Evolutionary conservation across 805 yeast genomes (phyloP), one percentile per base, ranked within the genome.

Genomic region (Lipomyces sp.): DNA sequence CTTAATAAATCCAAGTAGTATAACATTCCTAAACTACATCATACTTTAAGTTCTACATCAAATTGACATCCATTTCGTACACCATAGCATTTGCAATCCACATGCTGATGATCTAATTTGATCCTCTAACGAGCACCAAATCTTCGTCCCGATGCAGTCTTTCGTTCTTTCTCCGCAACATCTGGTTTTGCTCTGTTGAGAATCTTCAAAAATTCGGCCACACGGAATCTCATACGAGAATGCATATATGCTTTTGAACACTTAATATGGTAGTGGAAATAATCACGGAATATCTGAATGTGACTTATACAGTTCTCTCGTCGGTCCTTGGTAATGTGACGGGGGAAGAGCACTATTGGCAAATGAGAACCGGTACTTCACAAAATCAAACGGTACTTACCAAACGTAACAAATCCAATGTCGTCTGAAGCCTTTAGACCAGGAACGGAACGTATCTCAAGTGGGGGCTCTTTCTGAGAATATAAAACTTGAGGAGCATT

Each of bases 191-290:
- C 99, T 76, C 99, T 86, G 81, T 95, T 95, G 80, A 95, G 86
- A 39, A 95, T 94, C 83, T 95, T 95, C 76, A 93, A 85, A 82
- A 93, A 95, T 74, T 96, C 95, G 73, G 90, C 88, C 32, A 95
- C 98, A 75, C 99, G 86, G 80, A 83, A 91, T 79, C 99, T 87
- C 99, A 95, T 95, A 83, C 99, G 88, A 60, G 97, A 92, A 79
- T 95, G 99, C 88, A 95, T 87, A 80, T 90, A 95, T 45, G 99
- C 98, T 83, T 95, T 95, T 68, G 97, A 92, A 79, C 98, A 94
- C 81, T 95, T 95, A 82, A 95, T 95, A 77, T 95, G 99, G 80
- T 94, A 95, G 79, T 95, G 99, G 89, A 95, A 95, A 80, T 94
- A 95, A 76, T 93, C 96, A 80, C 99, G 85, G 81, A 95, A 95